phyloP scores from a whole-genome alignment of 164 flowering plant species.

The Echeveria elegans region DNA sequence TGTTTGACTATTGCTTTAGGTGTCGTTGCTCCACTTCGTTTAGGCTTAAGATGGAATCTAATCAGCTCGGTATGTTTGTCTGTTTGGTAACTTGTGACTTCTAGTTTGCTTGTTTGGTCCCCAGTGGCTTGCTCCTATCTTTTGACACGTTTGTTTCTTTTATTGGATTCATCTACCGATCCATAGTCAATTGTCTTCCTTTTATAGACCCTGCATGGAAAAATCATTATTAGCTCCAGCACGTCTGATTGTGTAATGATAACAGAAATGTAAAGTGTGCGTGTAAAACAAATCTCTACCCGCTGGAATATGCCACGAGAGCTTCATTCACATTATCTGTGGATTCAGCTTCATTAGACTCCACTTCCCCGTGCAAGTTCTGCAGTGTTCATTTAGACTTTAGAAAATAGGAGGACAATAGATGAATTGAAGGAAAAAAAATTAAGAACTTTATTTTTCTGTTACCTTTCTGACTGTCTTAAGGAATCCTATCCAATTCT shows the following conservation, averaged over 20 bases:
- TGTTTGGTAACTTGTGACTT: too few relatives aligned
- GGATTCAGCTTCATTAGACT: slow-evolving; percentile 25
- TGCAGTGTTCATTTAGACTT: slow-evolving; percentile 23
- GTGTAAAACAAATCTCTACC: background rate
- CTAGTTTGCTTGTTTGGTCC: too few relatives aligned
- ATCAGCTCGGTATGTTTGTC: too few relatives aligned
- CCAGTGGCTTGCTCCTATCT: too few relatives aligned
- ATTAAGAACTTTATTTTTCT: background rate
- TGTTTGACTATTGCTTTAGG: too few relatives aligned
- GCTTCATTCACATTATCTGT: slow-evolving; percentile 9
- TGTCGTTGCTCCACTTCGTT: too few relatives aligned
- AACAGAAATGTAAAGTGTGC: background rate
- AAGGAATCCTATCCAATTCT: slow-evolving; percentile 47
- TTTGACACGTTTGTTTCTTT: background rate
- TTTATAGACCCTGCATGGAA: background rate
- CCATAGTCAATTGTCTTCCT: background rate
- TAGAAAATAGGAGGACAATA: background rate
- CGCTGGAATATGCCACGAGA: background rate
- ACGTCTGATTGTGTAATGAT: background rate
- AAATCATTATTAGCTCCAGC: background rate
- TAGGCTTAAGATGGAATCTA: too few relatives aligned
- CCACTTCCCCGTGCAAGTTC: slow-evolving; percentile 50
- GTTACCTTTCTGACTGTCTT: slow-evolving; percentile 61
- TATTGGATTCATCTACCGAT: background rate
- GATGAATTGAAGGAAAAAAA: background rate